A percentile compares a stretch with the other conserved stretches of the same genome.
phyloP scores from a whole-genome alignment of 805 yeast genomes.

The Starmera caribaea region DNA sequence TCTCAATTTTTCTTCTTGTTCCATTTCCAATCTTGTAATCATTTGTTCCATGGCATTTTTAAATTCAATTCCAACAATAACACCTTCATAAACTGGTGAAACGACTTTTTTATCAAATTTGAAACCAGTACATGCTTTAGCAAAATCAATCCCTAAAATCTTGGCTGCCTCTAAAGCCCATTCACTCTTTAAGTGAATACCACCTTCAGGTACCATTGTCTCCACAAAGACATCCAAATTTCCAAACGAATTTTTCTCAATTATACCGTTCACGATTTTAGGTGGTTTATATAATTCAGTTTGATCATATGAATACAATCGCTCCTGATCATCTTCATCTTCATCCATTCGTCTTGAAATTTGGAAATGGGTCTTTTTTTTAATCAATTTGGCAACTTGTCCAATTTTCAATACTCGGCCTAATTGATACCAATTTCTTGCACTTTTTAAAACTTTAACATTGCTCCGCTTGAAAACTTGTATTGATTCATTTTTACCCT shows the following conservation, averaged over 20 bases:
- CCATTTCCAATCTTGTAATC: conserved; percentile 36
- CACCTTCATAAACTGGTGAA: conserved; percentile 63
- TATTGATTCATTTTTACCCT: conserved; percentile 31
- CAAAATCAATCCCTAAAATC: conserved; percentile 63
- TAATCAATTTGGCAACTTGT: conserved; percentile 48
- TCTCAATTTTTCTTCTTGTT: conserved; percentile 28
- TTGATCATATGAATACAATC: conserved; percentile 71
- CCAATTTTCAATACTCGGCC: conserved; percentile 75
- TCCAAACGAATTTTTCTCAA: conserved; percentile 71
- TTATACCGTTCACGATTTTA: conserved; percentile 47
- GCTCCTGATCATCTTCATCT: conserved; percentile 40
- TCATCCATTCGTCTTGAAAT: conserved; percentile 11
- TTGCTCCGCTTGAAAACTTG: conserved; percentile 63
- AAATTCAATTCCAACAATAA: conserved; percentile 57
- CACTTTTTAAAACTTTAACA: conserved; percentile 55
- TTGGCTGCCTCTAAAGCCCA: conserved; percentile 64
- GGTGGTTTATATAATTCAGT: conserved; percentile 65
- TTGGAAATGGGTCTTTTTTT: conserved; percentile 20
- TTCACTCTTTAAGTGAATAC: conserved; percentile 45
- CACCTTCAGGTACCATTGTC: conserved; percentile 79
- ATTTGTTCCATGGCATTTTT: conserved; percentile 50
- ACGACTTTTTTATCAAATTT: conserved; percentile 52
- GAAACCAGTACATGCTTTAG: conserved; percentile 81
- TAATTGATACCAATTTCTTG: conserved; percentile 77
- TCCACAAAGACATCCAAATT: conserved; percentile 74